These are phyloP conservation scores for Ganoderma multipileum DNA, from an alignment of 1,284 basidiomycete genomes.

Conservation along the genomic window DNA sequence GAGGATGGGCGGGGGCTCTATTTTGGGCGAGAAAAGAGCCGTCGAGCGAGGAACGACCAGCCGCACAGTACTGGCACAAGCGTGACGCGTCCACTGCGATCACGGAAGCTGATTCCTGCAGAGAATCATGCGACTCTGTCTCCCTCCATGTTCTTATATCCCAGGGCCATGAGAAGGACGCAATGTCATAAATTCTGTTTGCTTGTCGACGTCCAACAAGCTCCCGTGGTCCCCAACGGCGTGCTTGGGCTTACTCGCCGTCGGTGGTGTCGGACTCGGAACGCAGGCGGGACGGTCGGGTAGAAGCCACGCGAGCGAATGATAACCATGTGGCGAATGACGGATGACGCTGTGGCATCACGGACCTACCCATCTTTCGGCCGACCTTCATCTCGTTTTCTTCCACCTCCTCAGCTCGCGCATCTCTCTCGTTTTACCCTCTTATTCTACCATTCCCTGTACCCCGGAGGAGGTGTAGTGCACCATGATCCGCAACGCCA, in stretches of 20 bases:
- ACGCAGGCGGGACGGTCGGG: slow-evolving; percentile 22
- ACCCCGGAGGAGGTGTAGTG: slow-evolving; percentile 34
- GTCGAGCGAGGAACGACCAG: background rate
- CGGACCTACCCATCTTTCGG: slow-evolving; percentile 33
- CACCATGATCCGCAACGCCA: slow-evolving; percentile 72
- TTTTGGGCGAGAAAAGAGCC: background rate
- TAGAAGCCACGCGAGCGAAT: slow-evolving; percentile 21
- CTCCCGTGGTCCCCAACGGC: background rate
- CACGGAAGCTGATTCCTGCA: background rate
- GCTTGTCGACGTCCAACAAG: slow-evolving; percentile 2
- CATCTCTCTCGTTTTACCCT: slow-evolving; percentile 32
- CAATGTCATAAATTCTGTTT: background rate
- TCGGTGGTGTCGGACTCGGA: slow-evolving; percentile 2
- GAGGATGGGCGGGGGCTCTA: background rate
- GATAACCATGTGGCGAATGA: slow-evolving; percentile 31
- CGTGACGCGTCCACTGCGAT: background rate
- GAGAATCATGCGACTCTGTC: slow-evolving; percentile 4
- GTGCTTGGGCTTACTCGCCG: background rate
- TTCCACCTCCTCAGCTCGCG: slow-evolving; percentile 28
- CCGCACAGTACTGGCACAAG: background rate
- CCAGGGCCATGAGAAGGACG: background rate
- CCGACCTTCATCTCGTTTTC: slow-evolving; percentile 35
- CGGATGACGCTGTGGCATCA: slow-evolving; percentile 31
- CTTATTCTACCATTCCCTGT: slow-evolving; percentile 36
- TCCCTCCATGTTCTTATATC: background rate